These are phyloP conservation scores for Cercospora janseana DNA, from an alignment of 2,329 filamentous ascomycete genomes.

Conservation along the genomic window DNA sequence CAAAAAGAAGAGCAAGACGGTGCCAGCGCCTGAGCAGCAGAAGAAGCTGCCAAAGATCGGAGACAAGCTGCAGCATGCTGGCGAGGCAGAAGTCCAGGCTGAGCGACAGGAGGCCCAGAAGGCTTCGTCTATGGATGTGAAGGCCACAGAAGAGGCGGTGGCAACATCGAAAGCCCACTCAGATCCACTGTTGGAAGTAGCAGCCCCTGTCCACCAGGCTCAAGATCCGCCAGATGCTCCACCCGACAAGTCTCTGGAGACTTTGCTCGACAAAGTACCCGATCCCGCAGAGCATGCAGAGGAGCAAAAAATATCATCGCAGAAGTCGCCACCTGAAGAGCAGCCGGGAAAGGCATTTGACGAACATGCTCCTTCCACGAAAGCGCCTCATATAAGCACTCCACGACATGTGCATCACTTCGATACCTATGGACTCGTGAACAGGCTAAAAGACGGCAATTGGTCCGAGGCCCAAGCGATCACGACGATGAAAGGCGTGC, in stretches of 20 bases:
- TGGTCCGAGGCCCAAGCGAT: constrained; percentile 74
- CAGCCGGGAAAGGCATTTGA: constrained; percentile 29
- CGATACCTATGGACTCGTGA: constrained; percentile 87
- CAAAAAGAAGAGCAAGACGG: constrained; percentile 27
- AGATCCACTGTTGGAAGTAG: constrained; percentile 30
- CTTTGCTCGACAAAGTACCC: constrained; percentile 33
- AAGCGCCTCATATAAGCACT: constrained; percentile 59
- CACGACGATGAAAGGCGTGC: constrained; percentile 88
- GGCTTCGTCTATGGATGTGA: constrained; percentile 6
- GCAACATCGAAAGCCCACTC: constrained; percentile 11
- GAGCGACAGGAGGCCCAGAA: constrained; percentile 17
- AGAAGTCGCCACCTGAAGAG: constrained; percentile 22
- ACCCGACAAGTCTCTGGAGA: constrained; percentile 30
- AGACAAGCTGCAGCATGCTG: constrained; percentile 32
- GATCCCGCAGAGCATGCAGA: constrained; percentile 28
- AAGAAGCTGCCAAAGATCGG: constrained; percentile 34
- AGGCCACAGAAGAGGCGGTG: constrained; percentile 25
- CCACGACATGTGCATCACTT: constrained; percentile 92
- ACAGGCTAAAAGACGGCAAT: constrained; percentile 68
- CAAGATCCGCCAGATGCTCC: constrained; percentile 18
- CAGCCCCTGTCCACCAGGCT: constrained; percentile 15
- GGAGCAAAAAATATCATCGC: constrained; percentile 15
- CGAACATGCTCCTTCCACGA: constrained; percentile 53
- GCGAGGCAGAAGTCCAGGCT: constrained; percentile 30
- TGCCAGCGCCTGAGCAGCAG: constrained; percentile 16